Base-by-base conservation (phyloP, 2,329 filamentous ascomycete genomes). In the Fusarium heterosporum region DNA sequence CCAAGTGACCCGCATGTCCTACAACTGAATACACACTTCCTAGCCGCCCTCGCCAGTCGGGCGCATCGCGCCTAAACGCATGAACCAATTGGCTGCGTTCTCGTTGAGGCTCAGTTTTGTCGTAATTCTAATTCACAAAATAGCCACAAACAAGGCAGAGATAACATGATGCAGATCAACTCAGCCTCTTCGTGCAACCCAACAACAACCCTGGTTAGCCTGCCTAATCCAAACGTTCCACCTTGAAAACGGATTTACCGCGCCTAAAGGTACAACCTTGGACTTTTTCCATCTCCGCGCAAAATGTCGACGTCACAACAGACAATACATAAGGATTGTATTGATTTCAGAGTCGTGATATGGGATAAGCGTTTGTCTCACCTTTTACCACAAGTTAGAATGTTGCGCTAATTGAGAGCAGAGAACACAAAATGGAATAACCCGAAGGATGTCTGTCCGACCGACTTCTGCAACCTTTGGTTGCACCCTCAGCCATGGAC, bases 351-450 rank as follows among this genome's bases (percentile, higher is more conserved):
- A 8, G 62, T 66, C 1, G 11, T 46, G 6, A 17, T 13, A 13
- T 68, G 64, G 64, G 29, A 66, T 28, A 66, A 65, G 34, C 19
- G 64, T 68, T 1, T 16, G 64, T 45, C 8, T 8, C 8, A n/a
- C 10, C 16, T 7, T 5, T 16, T 0, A 10, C n/a, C 3, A 14
- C 7, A 8, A 16, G 9, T 14, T 11, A 13, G 12, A 1, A 1
- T 34, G 1, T 4, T 2, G 17, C 9, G 25, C 64, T 68, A 17
- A 68, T 22, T 22, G 5, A 12, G 14, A 22, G 2, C 32, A 55
- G 36, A 43, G 16, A 51, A 16, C 19, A 41, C 36, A 19, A 46
- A 48, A 32, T 52, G 30, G 42, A 12, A 25, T 29, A 38, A 43
- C 6, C 26, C 8, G 3, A 42, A 13, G 14, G 16, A 25, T 26